Base-by-base conservation (phyloP, 2,329 filamentous ascomycete genomes). In the Monilinia polystroma region DNA sequence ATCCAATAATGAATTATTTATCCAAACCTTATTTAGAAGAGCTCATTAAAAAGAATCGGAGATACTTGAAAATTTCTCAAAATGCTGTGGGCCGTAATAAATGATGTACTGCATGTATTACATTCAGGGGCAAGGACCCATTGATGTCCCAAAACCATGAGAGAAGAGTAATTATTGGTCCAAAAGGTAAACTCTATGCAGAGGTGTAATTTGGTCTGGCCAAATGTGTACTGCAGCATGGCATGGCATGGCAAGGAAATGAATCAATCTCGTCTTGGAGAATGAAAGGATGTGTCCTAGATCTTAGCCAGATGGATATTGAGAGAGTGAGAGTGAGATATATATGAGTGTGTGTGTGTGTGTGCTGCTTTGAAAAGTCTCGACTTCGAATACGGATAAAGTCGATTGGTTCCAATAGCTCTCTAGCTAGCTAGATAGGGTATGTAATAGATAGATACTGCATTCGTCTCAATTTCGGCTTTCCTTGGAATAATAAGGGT, bases 131-230 rank as follows among this genome's bases (percentile, higher is more conserved):
- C 64, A 54, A 66, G 49, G 64, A 62, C 55, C 64, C 64, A 47
- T 66, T 47, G 64, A 60, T 66, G 56, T 62, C 64, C 64, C 64
- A 47, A n/a, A 53, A 53, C 56, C 64, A 66, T 41, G 64, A 66
- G 63, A 23, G 26, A 35, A 59, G 35, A 49, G 35, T 2, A 32
- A 47, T 45, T 26, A 35, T 59, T 59, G 63, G 32, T 54, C 63
- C 53, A 59, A 52, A 45, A 53, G 49, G 35, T n/a, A 47, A 53
- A 55, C 47, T 60, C 8, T 16, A 23, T 66, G 49, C 47, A 55
- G 64, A 60, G 64, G 47, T 35, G 54, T 66, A 54, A 66, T 62
- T 51, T 38, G 35, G 38, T 62, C 64, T 54, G 62, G 52, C 62
- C 52, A 47, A 35, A 64, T 38, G 47, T 63, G 20, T 18, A 38